Base-by-base conservation (phyloP, 306 rosid genomes). In the Dicorynia guianensis region DNA sequence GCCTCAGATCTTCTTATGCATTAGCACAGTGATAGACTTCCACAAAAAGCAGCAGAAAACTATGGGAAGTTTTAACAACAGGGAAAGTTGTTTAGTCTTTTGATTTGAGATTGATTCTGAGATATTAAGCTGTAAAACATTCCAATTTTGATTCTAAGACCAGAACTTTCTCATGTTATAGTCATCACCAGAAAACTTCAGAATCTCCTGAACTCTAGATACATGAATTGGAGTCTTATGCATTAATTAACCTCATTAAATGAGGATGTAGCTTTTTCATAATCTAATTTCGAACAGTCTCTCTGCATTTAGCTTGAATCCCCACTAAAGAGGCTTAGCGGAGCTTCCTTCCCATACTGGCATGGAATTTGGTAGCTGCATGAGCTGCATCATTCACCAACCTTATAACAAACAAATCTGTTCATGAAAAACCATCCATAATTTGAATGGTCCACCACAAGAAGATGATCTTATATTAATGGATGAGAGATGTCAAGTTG, bases 401-500 rank as follows among this genome's bases (percentile, higher is more conserved):
- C 13, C 8, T n/a, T 59, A 44, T 25, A 11, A 36, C 52, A 19
- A 56, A 60, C 54, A 15, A 17, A 61, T 47, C 11, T 49, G 69
- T 61, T 48, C 19, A 62, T 19, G 36, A 63, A 53, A n/a, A 46
- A 63, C 48, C 20, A 18, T 63, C 39, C 72, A 53, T 20, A 50
- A 56, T 52, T 56, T 63, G 65, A 75, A 36, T 75, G 79, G 65
- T 75, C 65, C 65, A 75, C 42, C 67, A 49, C 56, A 75, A 52
- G 55, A 19, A 52, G 44, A 11, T 74, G 35, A 33, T 52, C 71
- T 53, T 52, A 36, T 63, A 54, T 74, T 74, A 48, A 4, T 42
- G 43, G 44, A 57, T 17, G 3, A 58, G 35, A 30, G n/a, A 43
- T 61, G 36, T 47, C 52, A 7, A 49, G 12, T 38, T 60, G 48